A percentile compares a stretch with the other conserved stretches of the same genome.
phyloP scores from a whole-genome alignment of 106 monocot species.

The Narthecium ossifragum region DNA sequence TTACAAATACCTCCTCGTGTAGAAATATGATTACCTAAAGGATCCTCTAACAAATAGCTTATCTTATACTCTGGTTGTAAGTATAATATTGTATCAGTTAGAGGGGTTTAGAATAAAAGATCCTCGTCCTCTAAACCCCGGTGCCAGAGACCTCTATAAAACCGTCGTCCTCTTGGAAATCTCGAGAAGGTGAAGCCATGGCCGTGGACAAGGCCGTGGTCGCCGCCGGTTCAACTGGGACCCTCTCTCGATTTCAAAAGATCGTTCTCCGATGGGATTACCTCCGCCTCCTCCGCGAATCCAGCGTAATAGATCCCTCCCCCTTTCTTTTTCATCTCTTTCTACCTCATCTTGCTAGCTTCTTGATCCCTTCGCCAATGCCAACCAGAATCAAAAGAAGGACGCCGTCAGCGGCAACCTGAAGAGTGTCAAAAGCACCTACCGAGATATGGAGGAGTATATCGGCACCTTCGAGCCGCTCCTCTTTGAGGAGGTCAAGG shows the following conservation, averaged over 20 bases:
- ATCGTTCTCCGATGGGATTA: slow-evolving; percentile 95
- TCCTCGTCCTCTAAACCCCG: slow-evolving; percentile 5
- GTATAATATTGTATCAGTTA: background rate
- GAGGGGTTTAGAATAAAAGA: background rate
- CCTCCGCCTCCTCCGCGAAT: slow-evolving; percentile 66
- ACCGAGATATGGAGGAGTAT: slow-evolving; percentile 68
- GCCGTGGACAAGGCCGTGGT: slow-evolving; percentile 34
- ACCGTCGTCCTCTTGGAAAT: background rate
- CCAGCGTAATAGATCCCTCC: slow-evolving; percentile 32
- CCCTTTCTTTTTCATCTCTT: background rate
- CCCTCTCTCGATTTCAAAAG: slow-evolving; percentile 57
- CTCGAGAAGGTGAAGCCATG: slow-evolving; percentile 18
- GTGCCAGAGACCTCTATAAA: too few species aligned
- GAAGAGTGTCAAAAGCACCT: slow-evolving; percentile 56
- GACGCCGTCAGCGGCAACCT: slow-evolving; percentile 13
- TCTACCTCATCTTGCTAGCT: background rate
- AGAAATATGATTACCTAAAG: too few species aligned
- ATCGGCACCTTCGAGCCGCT: slow-evolving; percentile 76
- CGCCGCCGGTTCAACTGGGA: slow-evolving; percentile 2
- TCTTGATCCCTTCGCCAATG: background rate
- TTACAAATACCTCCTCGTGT: too few species aligned
- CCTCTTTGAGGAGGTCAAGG: slow-evolving; percentile 91
- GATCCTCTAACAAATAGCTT: too few species aligned
- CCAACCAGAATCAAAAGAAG: slow-evolving; percentile 16
- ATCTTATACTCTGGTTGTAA: too few species aligned